Conservation (phyloP, 2,329 filamentous ascomycete species). For the Pseudogymnoascus sp. region DNA sequence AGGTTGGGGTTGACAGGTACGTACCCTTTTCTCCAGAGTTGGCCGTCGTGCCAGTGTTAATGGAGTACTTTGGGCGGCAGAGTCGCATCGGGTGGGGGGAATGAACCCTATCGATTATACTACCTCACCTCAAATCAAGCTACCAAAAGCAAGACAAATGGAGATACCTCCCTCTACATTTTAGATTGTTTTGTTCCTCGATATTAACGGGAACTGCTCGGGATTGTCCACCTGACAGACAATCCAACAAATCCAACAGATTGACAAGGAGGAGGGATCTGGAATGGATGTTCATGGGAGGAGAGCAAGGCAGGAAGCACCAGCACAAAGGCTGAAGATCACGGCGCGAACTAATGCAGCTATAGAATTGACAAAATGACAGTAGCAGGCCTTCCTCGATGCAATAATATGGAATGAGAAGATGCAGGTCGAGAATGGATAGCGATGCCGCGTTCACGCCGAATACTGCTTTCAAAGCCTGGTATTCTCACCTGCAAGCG, state of each 20-base stretch:
- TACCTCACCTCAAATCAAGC: neutral
- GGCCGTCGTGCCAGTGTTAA: neutral
- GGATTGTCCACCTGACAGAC: constrained; percentile 1
- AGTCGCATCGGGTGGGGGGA: neutral
- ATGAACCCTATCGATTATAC: neutral
- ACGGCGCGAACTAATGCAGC: neutral
- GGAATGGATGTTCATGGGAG: neutral
- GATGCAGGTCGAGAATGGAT: neutral
- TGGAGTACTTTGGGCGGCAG: neutral
- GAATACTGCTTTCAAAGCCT: neutral
- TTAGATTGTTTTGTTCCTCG: neutral
- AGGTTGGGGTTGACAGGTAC: constrained; percentile 4
- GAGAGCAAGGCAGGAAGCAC: neutral
- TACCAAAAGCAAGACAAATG: neutral
- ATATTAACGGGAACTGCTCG: neutral
- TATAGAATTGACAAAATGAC: too few species aligned
- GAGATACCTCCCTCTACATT: neutral
- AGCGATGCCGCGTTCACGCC: neutral
- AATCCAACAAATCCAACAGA: neutral
- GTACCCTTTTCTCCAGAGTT: constrained; percentile 1
- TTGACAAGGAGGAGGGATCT: neutral
- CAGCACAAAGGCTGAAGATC: neutral
- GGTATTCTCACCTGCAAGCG: neutral
- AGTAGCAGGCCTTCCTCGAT: neutral
- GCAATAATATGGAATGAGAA: neutral